A percentile compares a stretch with the other conserved stretches of the same genome.
Conservation (phyloP, 768 basidiomycete species). For the Chalciporus piperatus region DNA sequence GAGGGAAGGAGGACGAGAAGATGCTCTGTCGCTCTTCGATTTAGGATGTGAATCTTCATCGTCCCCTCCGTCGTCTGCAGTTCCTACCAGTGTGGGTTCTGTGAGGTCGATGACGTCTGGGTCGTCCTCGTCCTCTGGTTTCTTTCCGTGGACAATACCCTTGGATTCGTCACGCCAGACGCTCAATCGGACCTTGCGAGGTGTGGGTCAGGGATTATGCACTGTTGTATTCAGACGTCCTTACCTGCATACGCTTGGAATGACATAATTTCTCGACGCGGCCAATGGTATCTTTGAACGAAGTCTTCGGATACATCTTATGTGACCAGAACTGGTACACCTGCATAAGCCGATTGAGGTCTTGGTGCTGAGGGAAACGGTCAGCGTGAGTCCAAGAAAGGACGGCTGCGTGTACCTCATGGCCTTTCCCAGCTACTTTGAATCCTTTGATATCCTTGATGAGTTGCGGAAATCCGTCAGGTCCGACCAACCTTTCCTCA, state of each 20-base stretch:
- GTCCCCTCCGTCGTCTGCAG: slow-evolving; percentile 21
- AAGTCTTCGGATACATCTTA: slow-evolving; percentile 83
- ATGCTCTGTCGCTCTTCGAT: slow-evolving; percentile 24
- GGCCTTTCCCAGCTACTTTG: slow-evolving; percentile 83
- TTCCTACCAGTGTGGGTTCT: slow-evolving; percentile 24
- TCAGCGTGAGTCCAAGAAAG: slow-evolving; percentile 2
- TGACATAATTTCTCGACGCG: slow-evolving; percentile 89
- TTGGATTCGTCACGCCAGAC: slow-evolving; percentile 74
- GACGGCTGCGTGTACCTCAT: slow-evolving; percentile 59
- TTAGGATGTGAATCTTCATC: slow-evolving; percentile 8
- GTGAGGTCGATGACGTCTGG: slow-evolving; percentile 32
- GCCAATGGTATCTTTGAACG: slow-evolving; percentile 82
- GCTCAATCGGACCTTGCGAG: slow-evolving; percentile 59
- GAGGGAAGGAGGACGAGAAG: slow-evolving; percentile 40
- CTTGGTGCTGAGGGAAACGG: slow-evolving; percentile 51
- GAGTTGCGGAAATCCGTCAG: slow-evolving; percentile 77
- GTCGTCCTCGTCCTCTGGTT: slow-evolving; percentile 18
- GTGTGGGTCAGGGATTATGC: slow-evolving; percentile 3
- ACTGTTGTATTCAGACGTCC: slow-evolving; percentile 12
- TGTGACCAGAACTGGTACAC: slow-evolving; percentile 96
- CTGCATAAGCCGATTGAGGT: slow-evolving; percentile 76
- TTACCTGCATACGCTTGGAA: slow-evolving; percentile 80
- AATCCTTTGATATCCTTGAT: slow-evolving; percentile 76
- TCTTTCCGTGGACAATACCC: slow-evolving; percentile 38
- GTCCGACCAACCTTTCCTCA: slow-evolving; percentile 69